Evolutionary conservation across 2,329 filamentous ascomycete species (phyloP).

Genomic region (Byssochlamys sp.): DNA sequence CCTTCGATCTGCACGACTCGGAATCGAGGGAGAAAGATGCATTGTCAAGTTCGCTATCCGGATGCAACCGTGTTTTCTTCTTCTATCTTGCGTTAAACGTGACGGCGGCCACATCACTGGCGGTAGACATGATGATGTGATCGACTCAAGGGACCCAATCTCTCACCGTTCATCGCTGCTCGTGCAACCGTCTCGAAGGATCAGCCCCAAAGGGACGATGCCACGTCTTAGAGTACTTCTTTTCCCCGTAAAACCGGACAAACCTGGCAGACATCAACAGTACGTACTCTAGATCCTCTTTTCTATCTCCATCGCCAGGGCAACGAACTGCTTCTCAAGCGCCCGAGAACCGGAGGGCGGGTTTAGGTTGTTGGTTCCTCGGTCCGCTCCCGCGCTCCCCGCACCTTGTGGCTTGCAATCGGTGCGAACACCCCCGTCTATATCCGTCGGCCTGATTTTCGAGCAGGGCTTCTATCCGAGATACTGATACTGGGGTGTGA

Average conservation of each 20-base stretch:
- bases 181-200: not conserved
- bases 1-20: not conserved
- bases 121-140: not conserved
- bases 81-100: not conserved
- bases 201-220: not conserved
- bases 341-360: not conserved
- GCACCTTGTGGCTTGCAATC: not conserved
- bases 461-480: not conserved
- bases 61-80: not conserved
- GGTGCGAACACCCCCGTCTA: not conserved
- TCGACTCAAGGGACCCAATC: not conserved
- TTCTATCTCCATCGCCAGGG: not conserved
- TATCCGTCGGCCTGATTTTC: not conserved
- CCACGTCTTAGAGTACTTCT: not conserved
- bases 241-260: not conserved
- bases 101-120: not conserved
- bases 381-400: not conserved
- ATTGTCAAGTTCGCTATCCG: not conserved
- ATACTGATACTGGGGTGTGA: not conserved
- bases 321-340: not conserved
- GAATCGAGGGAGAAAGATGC: not conserved
- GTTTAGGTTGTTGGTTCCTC: not conserved
- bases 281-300: not conserved
- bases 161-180: not conserved
- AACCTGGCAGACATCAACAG: not conserved